Percentiles rank a stretch among this genome's conserved stretches.
Evolutionary conservation across 2,329 filamentous ascomycete species (phyloP).

Genomic region (Penicillium sp.): DNA sequence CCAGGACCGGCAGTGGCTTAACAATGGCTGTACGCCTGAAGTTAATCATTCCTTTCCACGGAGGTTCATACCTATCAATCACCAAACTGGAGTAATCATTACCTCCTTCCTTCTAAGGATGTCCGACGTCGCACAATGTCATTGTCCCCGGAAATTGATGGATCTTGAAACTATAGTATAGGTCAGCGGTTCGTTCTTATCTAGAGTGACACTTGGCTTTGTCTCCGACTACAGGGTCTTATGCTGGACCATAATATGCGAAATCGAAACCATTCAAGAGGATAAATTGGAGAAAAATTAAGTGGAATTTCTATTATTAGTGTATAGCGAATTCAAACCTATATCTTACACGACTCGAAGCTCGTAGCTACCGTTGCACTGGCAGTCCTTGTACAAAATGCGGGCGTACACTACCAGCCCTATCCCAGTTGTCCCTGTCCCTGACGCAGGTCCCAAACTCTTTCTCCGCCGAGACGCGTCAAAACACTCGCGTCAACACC

Average conservation of each 20-base stretch:
- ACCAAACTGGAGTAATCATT: background rate
- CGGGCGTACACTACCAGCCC: background rate
- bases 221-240: background rate
- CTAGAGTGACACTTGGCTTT: background rate
- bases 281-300: background rate
- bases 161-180: no score
- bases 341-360: background rate
- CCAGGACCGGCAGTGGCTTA: background rate
- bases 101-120: background rate
- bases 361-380: background rate
- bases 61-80: background rate
- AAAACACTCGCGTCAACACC: conserved; percentile 15
- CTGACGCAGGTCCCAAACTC: conserved; percentile 4
- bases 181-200: background rate
- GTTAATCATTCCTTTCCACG: background rate
- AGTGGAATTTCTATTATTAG: background rate
- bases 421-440: background rate
- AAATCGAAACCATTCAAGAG: background rate
- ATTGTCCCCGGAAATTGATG: background rate
- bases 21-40: background rate
- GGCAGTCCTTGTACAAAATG: background rate
- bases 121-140: background rate
- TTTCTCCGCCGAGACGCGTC: background rate
- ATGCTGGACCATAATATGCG: background rate
- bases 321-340: background rate